These are phyloP conservation scores for Ophidiomyces ophidiicola DNA, from an alignment of 2,329 filamentous ascomycete genomes.

Conservation along the genomic window DNA sequence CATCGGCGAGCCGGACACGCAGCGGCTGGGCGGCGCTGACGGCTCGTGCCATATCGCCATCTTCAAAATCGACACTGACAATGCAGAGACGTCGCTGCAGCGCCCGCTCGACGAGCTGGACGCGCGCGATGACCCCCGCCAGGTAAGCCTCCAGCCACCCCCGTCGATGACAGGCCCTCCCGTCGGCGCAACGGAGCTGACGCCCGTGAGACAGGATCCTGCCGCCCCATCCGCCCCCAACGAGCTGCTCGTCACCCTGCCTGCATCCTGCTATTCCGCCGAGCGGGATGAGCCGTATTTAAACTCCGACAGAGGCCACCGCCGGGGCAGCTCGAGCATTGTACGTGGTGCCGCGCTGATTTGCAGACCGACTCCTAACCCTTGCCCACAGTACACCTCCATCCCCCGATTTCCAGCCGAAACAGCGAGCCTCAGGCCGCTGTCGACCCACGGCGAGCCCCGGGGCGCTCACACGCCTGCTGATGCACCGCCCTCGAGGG, in stretches of 20 bases:
- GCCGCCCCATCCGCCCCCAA: too few species aligned
- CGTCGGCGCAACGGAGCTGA: too few species aligned
- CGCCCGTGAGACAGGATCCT: too few species aligned
- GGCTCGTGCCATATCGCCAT: slow-evolving; percentile 10
- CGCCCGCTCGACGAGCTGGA: background rate
- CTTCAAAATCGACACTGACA: slow-evolving; percentile 9
- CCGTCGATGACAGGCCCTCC: too few species aligned
- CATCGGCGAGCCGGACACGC: slow-evolving; percentile 7
- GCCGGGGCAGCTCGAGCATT: slow-evolving; percentile 7
- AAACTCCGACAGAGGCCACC: slow-evolving; percentile 1
- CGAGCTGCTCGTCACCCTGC: background rate
- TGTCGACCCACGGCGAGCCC: background rate
- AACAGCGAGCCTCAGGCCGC: background rate
- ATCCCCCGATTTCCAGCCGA: background rate
- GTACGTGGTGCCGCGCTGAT: slow-evolving; percentile 3
- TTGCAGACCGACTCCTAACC: background rate
- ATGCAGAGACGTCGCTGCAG: background rate
- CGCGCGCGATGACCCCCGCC: too few species aligned
- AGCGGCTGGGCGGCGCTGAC: slow-evolving; percentile 5
- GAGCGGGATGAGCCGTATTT: background rate
- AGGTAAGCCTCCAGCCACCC: too few species aligned
- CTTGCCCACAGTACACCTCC: slow-evolving; percentile 1
- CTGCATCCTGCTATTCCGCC: slow-evolving; percentile 5
- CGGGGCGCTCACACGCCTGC: background rate
- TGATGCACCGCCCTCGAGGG: background rate